These are phyloP conservation scores for Sporothrix inflata DNA, from an alignment of 2,329 filamentous ascomycete genomes.

Conservation along the genomic window DNA sequence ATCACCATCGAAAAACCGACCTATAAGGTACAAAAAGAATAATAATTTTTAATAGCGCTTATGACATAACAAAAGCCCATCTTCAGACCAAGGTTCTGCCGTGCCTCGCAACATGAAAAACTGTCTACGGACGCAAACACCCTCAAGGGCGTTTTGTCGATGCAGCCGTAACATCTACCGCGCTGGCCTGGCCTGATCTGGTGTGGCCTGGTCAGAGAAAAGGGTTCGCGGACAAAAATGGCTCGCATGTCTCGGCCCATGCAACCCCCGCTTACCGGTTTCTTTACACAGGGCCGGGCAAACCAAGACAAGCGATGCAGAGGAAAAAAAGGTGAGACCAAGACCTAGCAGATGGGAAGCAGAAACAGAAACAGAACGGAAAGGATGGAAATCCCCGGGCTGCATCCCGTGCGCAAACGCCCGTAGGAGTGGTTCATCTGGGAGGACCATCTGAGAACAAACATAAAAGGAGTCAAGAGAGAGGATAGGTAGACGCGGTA, in stretches of 20 bases:
- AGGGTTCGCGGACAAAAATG: background rate
- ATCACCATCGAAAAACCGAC: too few relatives aligned
- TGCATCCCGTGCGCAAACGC: background rate
- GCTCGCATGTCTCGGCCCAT: slow-evolving; percentile 9
- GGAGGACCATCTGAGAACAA: background rate
- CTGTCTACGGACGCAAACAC: slow-evolving; percentile 1
- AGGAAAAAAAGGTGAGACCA: background rate
- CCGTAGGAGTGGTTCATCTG: slow-evolving; percentile 8
- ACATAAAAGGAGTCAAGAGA: background rate
- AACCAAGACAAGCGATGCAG: background rate
- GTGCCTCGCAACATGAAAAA: background rate
- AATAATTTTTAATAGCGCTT: too few relatives aligned
- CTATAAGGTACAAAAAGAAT: too few relatives aligned
- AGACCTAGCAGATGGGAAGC: background rate
- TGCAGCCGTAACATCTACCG: background rate
- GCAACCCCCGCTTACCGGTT: background rate
- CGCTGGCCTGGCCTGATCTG: background rate
- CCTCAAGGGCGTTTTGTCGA: background rate
- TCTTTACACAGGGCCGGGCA: background rate
- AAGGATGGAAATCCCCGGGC: background rate
- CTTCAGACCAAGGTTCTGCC: background rate
- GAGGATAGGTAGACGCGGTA: background rate
- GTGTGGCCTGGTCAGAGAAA: background rate
- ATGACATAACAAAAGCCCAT: too few relatives aligned
- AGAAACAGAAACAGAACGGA: background rate